Evolutionary conservation across 257 asterid genomes (phyloP), one percentile per base, ranked within the genome.

Genomic region (Plantago elongata): DNA sequence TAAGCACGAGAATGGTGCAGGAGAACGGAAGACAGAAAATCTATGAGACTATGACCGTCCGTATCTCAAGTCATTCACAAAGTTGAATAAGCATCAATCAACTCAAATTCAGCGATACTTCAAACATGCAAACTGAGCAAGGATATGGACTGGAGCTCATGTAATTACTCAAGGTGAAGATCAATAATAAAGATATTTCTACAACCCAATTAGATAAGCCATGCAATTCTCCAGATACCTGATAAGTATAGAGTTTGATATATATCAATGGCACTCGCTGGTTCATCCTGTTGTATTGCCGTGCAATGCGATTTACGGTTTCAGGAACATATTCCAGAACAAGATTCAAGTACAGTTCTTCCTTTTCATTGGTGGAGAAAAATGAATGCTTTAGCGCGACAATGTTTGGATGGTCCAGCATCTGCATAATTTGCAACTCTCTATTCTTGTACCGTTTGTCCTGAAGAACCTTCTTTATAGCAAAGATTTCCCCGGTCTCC

Each of bases 401-500:
- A 62, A 88, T 73, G 75, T 91, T 91, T 46, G 98, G 98, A 82
- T 91, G 98, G 71, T 91, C 98, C 84, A 91, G 77, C 98, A 85
- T 88, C 71, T 91, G 96, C 98, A 91, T 84, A 63, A 91, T 91
- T 82, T 88, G 96, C 82, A 90, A 77, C 74, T 90, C 98, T 72
- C 98, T 82, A 75, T 90, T 90, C 81, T 90, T 90, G 83, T 88
- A 90, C 59, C 98, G 96, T 73, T 88, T 90, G 78, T 90, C 98
- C 83, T 90, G 98, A 76, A 90, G 96, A 78, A 90, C 98, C 78
- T 90, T 90, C 74, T 90, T 90, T 69, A 90, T 90, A 64, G 98
- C 98, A 75, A 91, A 87, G 74, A 91, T 85, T 78, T 91, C 98
- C 71, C 95, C 96, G 51, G 94, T 88, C 74, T 88, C 98, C 79